Percentiles rank a stretch among this genome's conserved stretches.
phyloP scores from a whole-genome alignment of 164 flowering plant species.

The Kingdonia uniflora region DNA sequence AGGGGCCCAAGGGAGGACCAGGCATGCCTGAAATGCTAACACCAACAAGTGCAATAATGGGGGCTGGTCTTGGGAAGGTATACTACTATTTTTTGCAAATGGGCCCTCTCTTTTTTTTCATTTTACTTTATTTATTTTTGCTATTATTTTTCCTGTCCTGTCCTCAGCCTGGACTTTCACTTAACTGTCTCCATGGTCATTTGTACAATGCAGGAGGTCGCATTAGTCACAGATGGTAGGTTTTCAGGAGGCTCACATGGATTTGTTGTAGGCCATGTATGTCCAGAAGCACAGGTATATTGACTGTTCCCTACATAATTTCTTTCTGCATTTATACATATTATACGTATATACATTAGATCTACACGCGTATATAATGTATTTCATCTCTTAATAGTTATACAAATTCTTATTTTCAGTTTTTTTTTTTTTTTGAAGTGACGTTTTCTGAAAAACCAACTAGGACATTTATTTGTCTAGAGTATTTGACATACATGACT shows the following conservation, averaged over 20 bases:
- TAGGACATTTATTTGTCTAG: too few species aligned
- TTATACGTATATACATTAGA: too few species aligned
- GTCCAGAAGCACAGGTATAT: conserved; percentile 95
- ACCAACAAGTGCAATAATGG: conserved; percentile 99
- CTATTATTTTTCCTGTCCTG: not conserved
- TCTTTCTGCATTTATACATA: too few species aligned
- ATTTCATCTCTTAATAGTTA: too few species aligned
- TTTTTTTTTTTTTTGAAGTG: too few species aligned
- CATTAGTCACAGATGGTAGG: conserved; percentile 89
- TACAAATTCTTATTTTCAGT: too few species aligned
- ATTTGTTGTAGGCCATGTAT: conserved; percentile 89
- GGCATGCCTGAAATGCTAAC: conserved; percentile 99
- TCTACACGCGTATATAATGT: too few species aligned
- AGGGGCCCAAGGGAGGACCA: conserved; percentile 99
- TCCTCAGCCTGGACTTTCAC: not conserved
- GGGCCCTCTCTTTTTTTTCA: not conserved
- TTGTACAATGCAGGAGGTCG: conserved; percentile 58
- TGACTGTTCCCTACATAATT: too few species aligned
- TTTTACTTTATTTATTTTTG: not conserved
- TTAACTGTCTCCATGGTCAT: not conserved
- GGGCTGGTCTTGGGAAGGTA: conserved; percentile 99
- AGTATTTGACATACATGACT: too few species aligned
- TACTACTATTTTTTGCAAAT: conserved; percentile 1
- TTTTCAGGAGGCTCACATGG: conserved; percentile 99
- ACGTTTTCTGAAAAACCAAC: too few species aligned